Evolutionary conservation across 2,329 filamentous ascomycete species (phyloP).

Genomic region (Pseudopyrenochaeta lycopersici): DNA sequence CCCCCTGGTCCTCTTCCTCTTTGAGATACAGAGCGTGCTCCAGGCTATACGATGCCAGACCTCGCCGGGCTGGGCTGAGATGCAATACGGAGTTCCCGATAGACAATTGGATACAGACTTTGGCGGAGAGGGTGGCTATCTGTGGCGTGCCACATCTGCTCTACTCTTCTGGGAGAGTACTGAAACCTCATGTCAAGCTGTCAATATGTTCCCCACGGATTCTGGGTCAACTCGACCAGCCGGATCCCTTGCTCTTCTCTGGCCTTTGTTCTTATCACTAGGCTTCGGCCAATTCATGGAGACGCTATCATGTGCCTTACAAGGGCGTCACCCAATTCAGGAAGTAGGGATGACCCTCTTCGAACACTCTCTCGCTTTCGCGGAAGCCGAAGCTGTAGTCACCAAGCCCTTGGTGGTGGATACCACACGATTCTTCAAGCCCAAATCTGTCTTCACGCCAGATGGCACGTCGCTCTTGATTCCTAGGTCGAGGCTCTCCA

Average conservation of each 20-base stretch:
- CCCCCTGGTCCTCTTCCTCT: slow-evolving; percentile 44
- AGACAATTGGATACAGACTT: slow-evolving; percentile 57
- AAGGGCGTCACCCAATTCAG: slow-evolving; percentile 79
- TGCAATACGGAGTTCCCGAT: slow-evolving; percentile 57
- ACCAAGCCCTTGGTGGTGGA: slow-evolving; percentile 80
- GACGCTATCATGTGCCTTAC: slow-evolving; percentile 85
- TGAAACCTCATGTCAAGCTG: slow-evolving; percentile 75
- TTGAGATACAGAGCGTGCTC: slow-evolving; percentile 75
- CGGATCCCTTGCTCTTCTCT: slow-evolving; percentile 80
- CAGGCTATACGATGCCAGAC: slow-evolving; percentile 94
- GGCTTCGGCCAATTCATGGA: slow-evolving; percentile 86
- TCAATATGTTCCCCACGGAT: slow-evolving; percentile 71
- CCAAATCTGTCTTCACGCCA: slow-evolving; percentile 49
- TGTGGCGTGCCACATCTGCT: slow-evolving; percentile 76
- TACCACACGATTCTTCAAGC: slow-evolving; percentile 61
- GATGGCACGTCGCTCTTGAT: slow-evolving; percentile 55
- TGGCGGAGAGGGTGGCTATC: slow-evolving; percentile 68
- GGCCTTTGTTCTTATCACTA: slow-evolving; percentile 76
- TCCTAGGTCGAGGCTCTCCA: slow-evolving; percentile 70
- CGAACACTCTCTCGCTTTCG: slow-evolving; percentile 94
- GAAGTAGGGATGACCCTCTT: slow-evolving; percentile 97
- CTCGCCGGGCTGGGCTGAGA: slow-evolving; percentile 54
- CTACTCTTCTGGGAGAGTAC: slow-evolving; percentile 80
- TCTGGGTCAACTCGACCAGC: slow-evolving; percentile 65
- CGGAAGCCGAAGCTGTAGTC: slow-evolving; percentile 90